Base-by-base conservation (phyloP, 1,284 basidiomycete species). In the Pseudozyma hubeiensis region DNA sequence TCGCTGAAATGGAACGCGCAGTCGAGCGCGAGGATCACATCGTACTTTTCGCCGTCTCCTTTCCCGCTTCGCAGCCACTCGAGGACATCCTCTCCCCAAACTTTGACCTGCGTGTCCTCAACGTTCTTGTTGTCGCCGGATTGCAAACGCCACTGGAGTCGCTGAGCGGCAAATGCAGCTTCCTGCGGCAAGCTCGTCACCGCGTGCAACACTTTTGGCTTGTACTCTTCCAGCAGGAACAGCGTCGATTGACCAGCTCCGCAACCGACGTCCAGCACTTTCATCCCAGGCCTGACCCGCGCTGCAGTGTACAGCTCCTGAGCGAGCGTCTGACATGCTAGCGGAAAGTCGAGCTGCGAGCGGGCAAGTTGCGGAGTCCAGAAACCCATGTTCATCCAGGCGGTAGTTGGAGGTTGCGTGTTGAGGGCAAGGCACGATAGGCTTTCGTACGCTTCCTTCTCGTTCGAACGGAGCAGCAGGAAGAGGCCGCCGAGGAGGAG, bases 1-100 rank as follows among this genome's bases (percentile, higher is more conserved):
- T 64, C 50, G 34, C 53, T 51, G 53, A 84, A 84, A 61, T 84
- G 82, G 64, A 80, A 84, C 10, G 80, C 80, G 63, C 81, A 84
- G 63, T 84, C 82, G 4, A 83, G 73, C 2, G 81, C 82, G 4
- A 82, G 62, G 40, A 84, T 79, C 31, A 58, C 58, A 41, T 83
- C 80, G 62, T 82, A 84, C 59, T 37, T 61, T 19, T 67, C 51
- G 13, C 43, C 51, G 14, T 34, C 51, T 0, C 53, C 55, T 16
- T 60, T 51, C 13, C 30, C 48, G 10, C 24, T 48, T 11, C n/a
- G 44, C n/a, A 76, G 58, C 71, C 74, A 78, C 37, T 59, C 41
- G 10, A 72, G 57, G 29, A 76, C 67, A 33, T 83, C 81, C 3
- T 59, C 63, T 41, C 70, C 75, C 73, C 72, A 72, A 3, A 80